These are phyloP conservation scores for Syzygium syzygioides DNA, from an alignment of 441 rosid species.

Conservation along the genomic window DNA sequence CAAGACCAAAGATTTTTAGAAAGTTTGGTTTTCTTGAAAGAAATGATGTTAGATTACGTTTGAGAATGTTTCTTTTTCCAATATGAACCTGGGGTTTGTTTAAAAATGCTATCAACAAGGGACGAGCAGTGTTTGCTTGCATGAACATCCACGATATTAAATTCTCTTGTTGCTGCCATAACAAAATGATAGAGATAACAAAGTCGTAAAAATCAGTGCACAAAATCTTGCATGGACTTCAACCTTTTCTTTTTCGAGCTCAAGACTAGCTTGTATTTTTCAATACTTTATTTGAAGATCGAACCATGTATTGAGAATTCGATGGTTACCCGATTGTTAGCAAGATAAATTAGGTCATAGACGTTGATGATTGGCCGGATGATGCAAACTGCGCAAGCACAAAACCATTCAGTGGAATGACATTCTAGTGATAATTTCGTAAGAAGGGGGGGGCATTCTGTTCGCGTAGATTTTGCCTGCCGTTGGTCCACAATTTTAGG, in stretches of 20 bases:
- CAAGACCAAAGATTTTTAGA: background rate
- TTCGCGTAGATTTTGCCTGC: background rate
- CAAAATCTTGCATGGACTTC: background rate
- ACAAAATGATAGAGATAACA: background rate
- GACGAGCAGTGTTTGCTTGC: background rate
- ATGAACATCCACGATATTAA: background rate
- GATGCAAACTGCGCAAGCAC: background rate
- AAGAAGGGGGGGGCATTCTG: background rate
- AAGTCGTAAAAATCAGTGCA: background rate
- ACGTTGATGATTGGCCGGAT: background rate
- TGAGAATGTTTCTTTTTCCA: background rate
- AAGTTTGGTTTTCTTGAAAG: background rate
- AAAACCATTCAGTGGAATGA: background rate
- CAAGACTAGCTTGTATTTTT: background rate
- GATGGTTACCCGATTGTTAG: background rate
- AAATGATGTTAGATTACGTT: background rate
- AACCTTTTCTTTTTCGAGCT: background rate
- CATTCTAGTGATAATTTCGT: background rate
- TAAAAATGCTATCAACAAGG: background rate
- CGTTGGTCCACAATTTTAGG: background rate
- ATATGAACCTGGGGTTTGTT: background rate
- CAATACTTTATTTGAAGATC: background rate
- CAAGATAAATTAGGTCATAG: background rate
- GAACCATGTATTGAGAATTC: background rate
- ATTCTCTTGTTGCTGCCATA: background rate